Base-by-base conservation (phyloP, 129 eudicot genomes). In the Ambrosia trifida region DNA sequence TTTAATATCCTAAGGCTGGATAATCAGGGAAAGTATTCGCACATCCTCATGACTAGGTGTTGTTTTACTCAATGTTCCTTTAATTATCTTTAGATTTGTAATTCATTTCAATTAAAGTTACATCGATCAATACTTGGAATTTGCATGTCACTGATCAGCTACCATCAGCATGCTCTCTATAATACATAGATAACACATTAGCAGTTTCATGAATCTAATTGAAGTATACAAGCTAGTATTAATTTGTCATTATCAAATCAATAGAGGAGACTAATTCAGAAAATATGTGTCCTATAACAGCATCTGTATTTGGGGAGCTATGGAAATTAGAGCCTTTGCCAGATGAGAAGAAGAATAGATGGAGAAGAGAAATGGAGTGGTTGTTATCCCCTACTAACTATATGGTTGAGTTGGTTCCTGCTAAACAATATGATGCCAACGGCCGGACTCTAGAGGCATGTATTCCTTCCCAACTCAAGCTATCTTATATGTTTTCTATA, bases 281-380 rank as follows among this genome's bases (percentile, higher is more conserved):
- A 47, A n/a, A 5, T 31, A 16, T 13, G 19, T 16, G 16, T 64
- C 3, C n/a, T 19, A 60, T 14, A 69, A 77, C 86, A 95, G 99
- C 87, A 78, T 64, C 91, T 32, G 84, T 90, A 46, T 95, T 95
- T 76, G 99, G 99, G 32, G 99, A 95, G 89, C 91, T 95, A 4
- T 90, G 99, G 99, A 95, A 95, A 79, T 78, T 95, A 64, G 99
- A 95, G 79, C 96, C 99, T 7, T 47, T 95, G 51, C 35, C 96
- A 7, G 88, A 87, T 57, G 99, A 90, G 56, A 77, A 76, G 60
- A 90, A 86, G 84, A 75, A 64, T 46, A 90, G 80, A 58, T 95
- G 99, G 99, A 76, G 64, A 66, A 83, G 70, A 76, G 99, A 95
- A 69, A 95, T 95, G 95, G 91, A 90, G 58, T 95, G 99, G 99